A percentile compares a stretch with the other conserved stretches of the same genome.
phyloP scores from a whole-genome alignment of 1,284 basidiomycete species.

The Mrakiaceae sp. region DNA sequence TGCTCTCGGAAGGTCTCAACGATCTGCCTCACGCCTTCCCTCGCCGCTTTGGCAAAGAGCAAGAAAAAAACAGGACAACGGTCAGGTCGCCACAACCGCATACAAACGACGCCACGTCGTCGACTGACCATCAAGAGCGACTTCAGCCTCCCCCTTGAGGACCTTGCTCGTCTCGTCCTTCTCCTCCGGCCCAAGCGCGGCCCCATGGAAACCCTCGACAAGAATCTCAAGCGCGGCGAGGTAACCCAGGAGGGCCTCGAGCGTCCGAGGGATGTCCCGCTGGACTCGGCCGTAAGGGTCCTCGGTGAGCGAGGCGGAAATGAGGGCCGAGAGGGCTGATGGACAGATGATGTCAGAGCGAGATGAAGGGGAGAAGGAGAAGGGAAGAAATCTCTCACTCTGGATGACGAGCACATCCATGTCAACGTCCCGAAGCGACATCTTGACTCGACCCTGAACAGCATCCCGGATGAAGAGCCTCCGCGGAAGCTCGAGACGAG shows the following conservation, averaged over 20 bases:
- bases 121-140: constrained; percentile 50
- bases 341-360: not conserved
- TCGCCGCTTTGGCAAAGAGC: constrained; percentile 43
- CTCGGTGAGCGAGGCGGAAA: constrained; percentile 59
- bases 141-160: constrained; percentile 43
- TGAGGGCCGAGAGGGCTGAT: constrained; percentile 55
- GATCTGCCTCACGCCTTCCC: constrained; percentile 54
- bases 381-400: not conserved
- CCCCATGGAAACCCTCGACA: constrained; percentile 39
- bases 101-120: too few species aligned
- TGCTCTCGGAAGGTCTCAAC: constrained; percentile 62
- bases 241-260: constrained; percentile 61
- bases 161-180: constrained; percentile 17
- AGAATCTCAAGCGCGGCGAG: constrained; percentile 54
- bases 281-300: constrained; percentile 73
- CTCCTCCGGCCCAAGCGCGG: constrained; percentile 23
- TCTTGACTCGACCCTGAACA: not conserved
- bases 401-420: constrained; percentile 2
- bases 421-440: not conserved
- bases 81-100: not conserved
- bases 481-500: not conserved
- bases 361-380: not conserved
- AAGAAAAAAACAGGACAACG: constrained; percentile 5
- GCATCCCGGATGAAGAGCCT: not conserved
- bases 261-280: constrained; percentile 62